These are phyloP conservation scores for Pichia eremophila DNA, from an alignment of 805 yeast genomes.

Conservation along the genomic window DNA sequence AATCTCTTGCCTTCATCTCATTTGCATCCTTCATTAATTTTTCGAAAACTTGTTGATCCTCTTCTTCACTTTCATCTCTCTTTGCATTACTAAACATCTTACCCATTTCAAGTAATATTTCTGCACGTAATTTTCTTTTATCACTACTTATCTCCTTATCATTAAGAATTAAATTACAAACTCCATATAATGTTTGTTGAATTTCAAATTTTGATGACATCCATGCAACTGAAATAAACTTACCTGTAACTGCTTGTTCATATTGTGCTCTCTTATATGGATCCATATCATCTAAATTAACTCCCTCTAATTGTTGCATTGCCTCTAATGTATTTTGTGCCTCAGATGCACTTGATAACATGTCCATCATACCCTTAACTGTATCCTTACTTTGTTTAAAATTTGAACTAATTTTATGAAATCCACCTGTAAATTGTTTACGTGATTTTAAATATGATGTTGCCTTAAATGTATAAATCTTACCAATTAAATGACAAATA, in stretches of 20 bases:
- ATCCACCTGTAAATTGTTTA: slow-evolving; percentile 56
- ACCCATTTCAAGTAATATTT: slow-evolving; percentile 51
- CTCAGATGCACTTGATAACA: slow-evolving; percentile 65
- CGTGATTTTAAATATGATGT: slow-evolving; percentile 58
- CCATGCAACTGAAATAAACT: slow-evolving; percentile 80
- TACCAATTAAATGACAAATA: slow-evolving; percentile 67
- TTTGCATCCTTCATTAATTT: slow-evolving; percentile 34
- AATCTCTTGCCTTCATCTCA: slow-evolving; percentile 21
- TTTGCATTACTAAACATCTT: slow-evolving; percentile 48
- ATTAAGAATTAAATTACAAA: slow-evolving; percentile 55
- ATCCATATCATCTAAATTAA: slow-evolving; percentile 31
- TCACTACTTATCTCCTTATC: slow-evolving; percentile 43
- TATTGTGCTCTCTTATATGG: slow-evolving; percentile 48
- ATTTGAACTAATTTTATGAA: slow-evolving; percentile 46
- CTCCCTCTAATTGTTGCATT: slow-evolving; percentile 48
- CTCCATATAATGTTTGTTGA: slow-evolving; percentile 59
- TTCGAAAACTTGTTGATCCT: slow-evolving; percentile 62
- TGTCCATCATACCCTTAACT: slow-evolving; percentile 60
- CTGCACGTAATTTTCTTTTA: slow-evolving; percentile 51
- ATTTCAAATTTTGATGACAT: slow-evolving; percentile 73
- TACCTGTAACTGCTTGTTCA: slow-evolving; percentile 69
- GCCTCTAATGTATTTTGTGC: slow-evolving; percentile 76
- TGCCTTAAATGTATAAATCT: slow-evolving; percentile 56
- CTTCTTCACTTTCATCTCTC: slow-evolving; percentile 64
- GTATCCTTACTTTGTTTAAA: slow-evolving; percentile 68